Base-by-base conservation (phyloP, 2,329 filamentous ascomycete species). In the Acrodontium crateriforme region DNA sequence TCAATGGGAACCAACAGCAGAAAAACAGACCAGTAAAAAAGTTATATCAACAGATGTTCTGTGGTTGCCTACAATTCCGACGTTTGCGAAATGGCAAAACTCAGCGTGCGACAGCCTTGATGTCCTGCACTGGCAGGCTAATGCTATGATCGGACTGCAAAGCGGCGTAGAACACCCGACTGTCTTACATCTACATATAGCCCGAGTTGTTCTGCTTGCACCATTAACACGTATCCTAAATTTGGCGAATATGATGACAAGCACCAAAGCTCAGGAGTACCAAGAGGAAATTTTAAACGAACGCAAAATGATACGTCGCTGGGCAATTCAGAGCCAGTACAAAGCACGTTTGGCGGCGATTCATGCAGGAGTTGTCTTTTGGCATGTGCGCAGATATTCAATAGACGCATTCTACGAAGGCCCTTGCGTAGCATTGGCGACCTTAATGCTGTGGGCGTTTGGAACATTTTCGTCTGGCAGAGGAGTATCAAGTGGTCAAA, bases 361-460 rank as follows among this genome's bases (percentile, higher is more conserved):
- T 5, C 67, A 70, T 37, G 63, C 65, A 3, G 67, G 65, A 3
- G 58, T 57, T 3, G 45, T 62, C 1, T 62, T 67, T 34, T 68
- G 64, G 60, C 63, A 69, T 34, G 50, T 69, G 1, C 57, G 64
- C 11, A 53, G 62, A 10, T 68, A 62, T 38, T 60, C 59, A 3
- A 52, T 54, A 2, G 57, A 59, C 36, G 58, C 54, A 9, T 66
- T 67, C 36, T 78, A 80, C 46, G 69, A 71, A 40, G 71, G 74
- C 1, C 66, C 79, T 3, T 69, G 68, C 0, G 63, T 79, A 0
- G 74, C 77, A 39, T 72, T 80, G 39, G 73, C 71, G 3, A 62
- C 67, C 7, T 55, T 82, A 3, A 66, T 69, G 0, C 52, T 81
- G 9, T 82, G 78, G 78, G 66, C 67, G 0, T 78, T 62, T 35